phyloP scores from a whole-genome alignment of 768 basidiomycete genomes.

The Coprinellus micaceus region DNA sequence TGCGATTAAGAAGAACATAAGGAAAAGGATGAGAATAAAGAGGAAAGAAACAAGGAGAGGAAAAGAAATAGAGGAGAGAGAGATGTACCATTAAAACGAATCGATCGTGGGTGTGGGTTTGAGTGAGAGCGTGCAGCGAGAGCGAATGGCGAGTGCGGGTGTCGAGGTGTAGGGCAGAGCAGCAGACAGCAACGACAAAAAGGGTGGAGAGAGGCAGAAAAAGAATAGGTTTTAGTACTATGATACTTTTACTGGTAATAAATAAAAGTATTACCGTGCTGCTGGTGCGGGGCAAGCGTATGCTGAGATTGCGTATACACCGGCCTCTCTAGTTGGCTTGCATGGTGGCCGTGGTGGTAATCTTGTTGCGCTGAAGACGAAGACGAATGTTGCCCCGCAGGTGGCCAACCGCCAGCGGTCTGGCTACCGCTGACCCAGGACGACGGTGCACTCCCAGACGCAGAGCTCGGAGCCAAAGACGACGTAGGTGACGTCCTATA shows the following conservation, averaged over 20 bases:
- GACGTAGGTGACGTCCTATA: conserved; percentile 1
- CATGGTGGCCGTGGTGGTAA: not conserved
- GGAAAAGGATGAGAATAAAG: not conserved
- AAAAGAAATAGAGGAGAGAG: not conserved
- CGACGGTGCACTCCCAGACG: not conserved
- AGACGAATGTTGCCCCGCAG: no score
- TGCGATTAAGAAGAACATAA: not conserved
- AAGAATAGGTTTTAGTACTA: conserved; percentile 27
- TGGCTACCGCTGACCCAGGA: not conserved
- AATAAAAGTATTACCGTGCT: conserved; percentile 30
- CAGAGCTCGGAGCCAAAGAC: not conserved
- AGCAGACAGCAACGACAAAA: not conserved
- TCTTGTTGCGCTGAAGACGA: not conserved
- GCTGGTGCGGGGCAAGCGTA: conserved; percentile 16
- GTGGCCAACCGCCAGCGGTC: conserved; percentile 2
- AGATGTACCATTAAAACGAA: not conserved
- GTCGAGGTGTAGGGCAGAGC: no score
- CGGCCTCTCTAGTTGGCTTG: not conserved
- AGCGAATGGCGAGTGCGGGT: no score
- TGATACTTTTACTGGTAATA: conserved; percentile 28
- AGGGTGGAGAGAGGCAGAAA: conserved; percentile 1
- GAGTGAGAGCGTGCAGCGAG: not conserved
- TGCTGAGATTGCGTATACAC: not conserved
- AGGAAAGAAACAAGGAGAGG: conserved; percentile 1
- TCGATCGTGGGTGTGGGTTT: not conserved